These are phyloP conservation scores for Leccinum proliferum DNA, from an alignment of 1,284 basidiomycete species.

Conservation along the genomic window DNA sequence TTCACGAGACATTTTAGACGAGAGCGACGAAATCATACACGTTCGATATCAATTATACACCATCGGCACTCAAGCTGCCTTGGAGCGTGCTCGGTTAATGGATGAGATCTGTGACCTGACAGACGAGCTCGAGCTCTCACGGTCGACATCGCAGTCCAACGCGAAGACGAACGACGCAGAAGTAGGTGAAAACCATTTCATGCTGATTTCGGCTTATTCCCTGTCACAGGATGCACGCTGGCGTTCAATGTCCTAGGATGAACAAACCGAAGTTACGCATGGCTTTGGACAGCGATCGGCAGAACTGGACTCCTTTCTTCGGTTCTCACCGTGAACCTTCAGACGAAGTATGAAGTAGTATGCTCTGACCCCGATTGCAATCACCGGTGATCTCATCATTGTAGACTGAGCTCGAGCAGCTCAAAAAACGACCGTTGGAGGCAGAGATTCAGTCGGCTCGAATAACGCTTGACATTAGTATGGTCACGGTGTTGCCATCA, in stretches of 20 bases:
- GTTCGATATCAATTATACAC: constrained; percentile 1
- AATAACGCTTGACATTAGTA: constrained; percentile 64
- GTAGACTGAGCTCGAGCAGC: constrained; percentile 61
- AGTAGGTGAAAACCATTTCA: constrained; percentile 10
- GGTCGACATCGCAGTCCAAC: constrained; percentile 12
- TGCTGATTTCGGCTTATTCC: constrained; percentile 18
- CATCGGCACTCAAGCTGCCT: constrained; percentile 29
- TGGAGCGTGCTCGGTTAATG: constrained; percentile 42
- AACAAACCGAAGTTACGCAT: constrained; percentile 35
- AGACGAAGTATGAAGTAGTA: constrained; percentile 49
- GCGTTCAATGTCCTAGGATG: constrained; percentile 34
- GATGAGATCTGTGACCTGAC: constrained; percentile 52
- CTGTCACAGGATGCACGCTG: constrained; percentile 23
- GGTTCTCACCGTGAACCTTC: constrained; percentile 32
- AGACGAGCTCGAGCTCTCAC: constrained; percentile 39
- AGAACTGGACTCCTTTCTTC: constrained; percentile 46
- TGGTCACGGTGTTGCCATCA: not conserved
- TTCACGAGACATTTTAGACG: not conserved
- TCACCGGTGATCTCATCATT: constrained; percentile 8
- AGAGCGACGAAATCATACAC: constrained; percentile 1
- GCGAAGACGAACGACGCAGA: constrained; percentile 6
- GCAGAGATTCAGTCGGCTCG: constrained; percentile 69
- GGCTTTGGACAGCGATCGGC: constrained; percentile 39
- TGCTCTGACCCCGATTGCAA: constrained; percentile 11
- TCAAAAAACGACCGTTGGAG: constrained; percentile 64